Conservation (phyloP, 345 rosid species). For the Euclidium syriacum region DNA sequence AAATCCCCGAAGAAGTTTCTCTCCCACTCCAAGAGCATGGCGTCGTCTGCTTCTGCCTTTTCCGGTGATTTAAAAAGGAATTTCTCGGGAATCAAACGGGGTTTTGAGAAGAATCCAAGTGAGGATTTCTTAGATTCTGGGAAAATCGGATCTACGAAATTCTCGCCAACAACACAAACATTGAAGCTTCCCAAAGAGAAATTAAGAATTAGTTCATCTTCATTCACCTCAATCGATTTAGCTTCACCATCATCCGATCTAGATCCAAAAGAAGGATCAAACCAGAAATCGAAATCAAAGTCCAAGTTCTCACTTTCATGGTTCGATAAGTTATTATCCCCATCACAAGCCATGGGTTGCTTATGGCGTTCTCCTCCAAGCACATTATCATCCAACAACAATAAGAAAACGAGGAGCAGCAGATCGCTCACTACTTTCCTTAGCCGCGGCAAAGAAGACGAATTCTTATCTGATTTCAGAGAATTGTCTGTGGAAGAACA, state of each 20-base stretch:
- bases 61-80: background rate
- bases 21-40: constrained; percentile 20
- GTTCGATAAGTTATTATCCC: constrained; percentile 39
- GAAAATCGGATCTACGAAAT: background rate
- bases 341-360: constrained; percentile 48
- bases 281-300: constrained; percentile 8
- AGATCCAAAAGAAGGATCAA: background rate
- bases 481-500: constrained; percentile 40
- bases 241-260: background rate
- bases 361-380: constrained; percentile 52
- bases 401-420: constrained; percentile 26
- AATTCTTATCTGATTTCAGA: constrained; percentile 34
- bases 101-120: background rate
- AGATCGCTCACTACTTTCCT: background rate
- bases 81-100: constrained; percentile 10
- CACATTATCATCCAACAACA: constrained; percentile 20
- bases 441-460: constrained; percentile 14
- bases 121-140: background rate
- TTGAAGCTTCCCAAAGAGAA: constrained; percentile 12
- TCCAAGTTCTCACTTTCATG: constrained; percentile 13
- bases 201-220: constrained; percentile 13
- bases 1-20: constrained; percentile 26
- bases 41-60: background rate
- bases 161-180: constrained; percentile 5
- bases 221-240: constrained; percentile 9